These are phyloP conservation scores for Magnolia changhungtana DNA, from an alignment of 164 flowering plant genomes.

Conservation along the genomic window DNA sequence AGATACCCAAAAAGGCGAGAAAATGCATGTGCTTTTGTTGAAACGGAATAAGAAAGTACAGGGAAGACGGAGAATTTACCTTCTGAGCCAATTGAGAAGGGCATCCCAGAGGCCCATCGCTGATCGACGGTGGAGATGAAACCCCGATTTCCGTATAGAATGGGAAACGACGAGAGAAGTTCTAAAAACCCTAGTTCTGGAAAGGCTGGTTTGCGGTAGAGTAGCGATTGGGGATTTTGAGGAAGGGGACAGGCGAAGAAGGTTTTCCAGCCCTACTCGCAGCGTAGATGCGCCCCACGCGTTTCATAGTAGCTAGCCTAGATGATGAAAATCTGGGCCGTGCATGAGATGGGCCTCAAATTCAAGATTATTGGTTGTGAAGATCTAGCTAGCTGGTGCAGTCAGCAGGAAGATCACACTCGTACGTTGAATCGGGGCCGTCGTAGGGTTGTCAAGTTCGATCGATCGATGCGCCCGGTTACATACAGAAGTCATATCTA, in stretches of 20 bases:
- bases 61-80: conserved; percentile 26
- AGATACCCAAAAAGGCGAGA: not conserved
- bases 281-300: no score
- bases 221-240: not conserved
- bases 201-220: not conserved
- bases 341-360: no score
- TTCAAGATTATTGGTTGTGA: no score
- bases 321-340: no score
- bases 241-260: not conserved
- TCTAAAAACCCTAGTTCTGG: not conserved
- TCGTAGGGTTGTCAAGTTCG: no score
- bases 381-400: no score
- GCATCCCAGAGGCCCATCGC: conserved; percentile 59
- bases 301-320: no score
- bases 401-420: no score
- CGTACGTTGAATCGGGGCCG: not conserved
- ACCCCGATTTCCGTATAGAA: not conserved
- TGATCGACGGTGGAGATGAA: not conserved
- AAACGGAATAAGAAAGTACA: not conserved
- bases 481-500: not conserved
- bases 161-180: not conserved
- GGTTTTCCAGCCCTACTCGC: no score
- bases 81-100: conserved; percentile 63
- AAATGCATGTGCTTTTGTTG: no score
- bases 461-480: no score